Evolutionary conservation across 2,329 filamentous ascomycete species (phyloP).

Genomic region (Paracamarosporium sp.): DNA sequence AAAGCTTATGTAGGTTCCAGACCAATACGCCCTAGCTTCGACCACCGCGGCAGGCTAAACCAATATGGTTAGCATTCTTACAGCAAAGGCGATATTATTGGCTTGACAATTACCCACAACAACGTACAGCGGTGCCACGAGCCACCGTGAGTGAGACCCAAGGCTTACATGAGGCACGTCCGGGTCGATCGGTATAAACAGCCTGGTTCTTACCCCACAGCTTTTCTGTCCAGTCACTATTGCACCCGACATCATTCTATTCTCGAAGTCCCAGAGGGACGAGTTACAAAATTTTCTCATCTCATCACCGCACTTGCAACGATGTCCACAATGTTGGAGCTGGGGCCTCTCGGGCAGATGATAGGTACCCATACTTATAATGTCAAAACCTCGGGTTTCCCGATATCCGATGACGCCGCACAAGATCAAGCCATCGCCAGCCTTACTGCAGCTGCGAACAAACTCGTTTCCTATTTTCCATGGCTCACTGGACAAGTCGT

Average conservation of each 20-base stretch:
- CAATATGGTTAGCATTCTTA: neutral
- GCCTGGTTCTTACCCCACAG: neutral
- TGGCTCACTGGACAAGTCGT: neutral
- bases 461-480: neutral
- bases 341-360: neutral
- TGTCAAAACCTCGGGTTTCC: neutral
- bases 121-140: neutral
- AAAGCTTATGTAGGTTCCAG: neutral
- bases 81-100: neutral
- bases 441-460: neutral
- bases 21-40: neutral
- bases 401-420: neutral
- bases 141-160: neutral
- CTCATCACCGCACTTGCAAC: neutral
- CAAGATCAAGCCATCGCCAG: neutral
- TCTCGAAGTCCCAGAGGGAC: neutral
- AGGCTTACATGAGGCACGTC: neutral
- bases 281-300: neutral
- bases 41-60: neutral
- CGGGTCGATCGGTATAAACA: neutral
- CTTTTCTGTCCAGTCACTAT: no score
- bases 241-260: neutral
- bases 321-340: neutral
- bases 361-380: neutral
- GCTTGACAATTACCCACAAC: neutral